Evolutionary conservation across 1,284 basidiomycete species (phyloP).

Genomic region (Cryptococcus amylolentus): DNA sequence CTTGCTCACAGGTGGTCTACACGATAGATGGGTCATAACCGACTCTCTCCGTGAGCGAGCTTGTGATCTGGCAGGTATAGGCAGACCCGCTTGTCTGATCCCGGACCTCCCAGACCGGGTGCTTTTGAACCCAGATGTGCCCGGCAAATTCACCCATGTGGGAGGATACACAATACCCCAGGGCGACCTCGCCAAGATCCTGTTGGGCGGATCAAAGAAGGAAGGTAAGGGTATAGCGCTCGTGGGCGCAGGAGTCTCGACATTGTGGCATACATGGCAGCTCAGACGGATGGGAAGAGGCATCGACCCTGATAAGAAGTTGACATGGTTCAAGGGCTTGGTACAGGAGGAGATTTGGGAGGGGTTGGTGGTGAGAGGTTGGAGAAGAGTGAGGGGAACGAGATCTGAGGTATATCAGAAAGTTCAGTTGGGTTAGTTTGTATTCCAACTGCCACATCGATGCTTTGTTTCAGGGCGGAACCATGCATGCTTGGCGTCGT

Average conservation of each 20-base stretch:
- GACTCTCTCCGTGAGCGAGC: constrained; percentile 27
- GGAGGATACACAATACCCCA: constrained; percentile 34
- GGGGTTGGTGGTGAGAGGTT: neutral
- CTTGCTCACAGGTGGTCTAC: constrained; percentile 43
- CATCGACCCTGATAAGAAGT: constrained; percentile 28
- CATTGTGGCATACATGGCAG: constrained; percentile 48
- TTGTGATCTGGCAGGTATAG: constrained; percentile 43
- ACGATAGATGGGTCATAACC: constrained; percentile 36
- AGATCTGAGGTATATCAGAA: too few relatives aligned
- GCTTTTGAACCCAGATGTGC: constrained; percentile 30
- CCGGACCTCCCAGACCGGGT: constrained; percentile 30
- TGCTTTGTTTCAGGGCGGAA: too few relatives aligned
- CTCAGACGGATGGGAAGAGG: constrained; percentile 37
- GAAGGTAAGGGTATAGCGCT: constrained; percentile 26
- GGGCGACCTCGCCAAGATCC: constrained; percentile 13
- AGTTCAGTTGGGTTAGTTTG: too few relatives aligned
- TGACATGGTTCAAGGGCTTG: constrained; percentile 33
- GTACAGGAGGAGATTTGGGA: constrained; percentile 29
- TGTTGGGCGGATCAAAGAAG: constrained; percentile 24
- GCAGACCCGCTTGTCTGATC: constrained; percentile 36
- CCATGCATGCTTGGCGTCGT: too few relatives aligned
- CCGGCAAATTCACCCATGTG: constrained; percentile 19
- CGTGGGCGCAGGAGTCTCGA: constrained; percentile 41
- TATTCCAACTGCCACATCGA: too few relatives aligned
- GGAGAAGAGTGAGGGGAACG: too few relatives aligned